Conservation (phyloP, 2,329 filamentous ascomycete species). For the Aspergillus hortae region DNA sequence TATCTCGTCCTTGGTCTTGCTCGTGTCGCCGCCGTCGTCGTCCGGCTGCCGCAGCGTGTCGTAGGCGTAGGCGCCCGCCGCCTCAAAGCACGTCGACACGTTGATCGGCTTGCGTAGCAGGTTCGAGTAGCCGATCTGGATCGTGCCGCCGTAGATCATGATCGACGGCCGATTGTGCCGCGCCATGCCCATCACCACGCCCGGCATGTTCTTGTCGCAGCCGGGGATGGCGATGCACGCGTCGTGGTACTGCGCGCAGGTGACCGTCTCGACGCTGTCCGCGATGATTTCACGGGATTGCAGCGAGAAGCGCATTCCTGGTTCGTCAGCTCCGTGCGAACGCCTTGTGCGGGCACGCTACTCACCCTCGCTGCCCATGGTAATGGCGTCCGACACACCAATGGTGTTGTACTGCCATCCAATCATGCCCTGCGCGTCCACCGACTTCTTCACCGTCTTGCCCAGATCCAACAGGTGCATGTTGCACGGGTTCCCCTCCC, state of each 20-base stretch:
- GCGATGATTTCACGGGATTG: slow-evolving; percentile 90
- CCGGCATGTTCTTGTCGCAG: slow-evolving; percentile 98
- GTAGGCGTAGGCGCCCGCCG: slow-evolving; percentile 77
- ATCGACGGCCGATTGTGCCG: slow-evolving; percentile 87
- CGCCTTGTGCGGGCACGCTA: slow-evolving; percentile 1
- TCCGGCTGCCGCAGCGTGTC: slow-evolving; percentile 64
- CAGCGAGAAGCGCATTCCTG: slow-evolving; percentile 89
- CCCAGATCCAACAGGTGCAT: slow-evolving; percentile 76
- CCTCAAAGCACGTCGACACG: slow-evolving; percentile 85
- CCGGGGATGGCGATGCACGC: slow-evolving; percentile 90
- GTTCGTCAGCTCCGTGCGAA: slow-evolving; percentile 13
- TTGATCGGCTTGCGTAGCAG: slow-evolving; percentile 78
- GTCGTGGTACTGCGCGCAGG: slow-evolving; percentile 86
- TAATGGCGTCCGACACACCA: slow-evolving; percentile 86
- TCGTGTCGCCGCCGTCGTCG: slow-evolving; percentile 59
- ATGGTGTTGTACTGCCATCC: slow-evolving; percentile 94
- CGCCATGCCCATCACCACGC: slow-evolving; percentile 83
- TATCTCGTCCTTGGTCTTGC: slow-evolving; percentile 70
- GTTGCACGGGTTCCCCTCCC: slow-evolving; percentile 96
- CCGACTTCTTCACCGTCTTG: slow-evolving; percentile 77
- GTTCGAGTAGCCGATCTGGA: slow-evolving; percentile 77
- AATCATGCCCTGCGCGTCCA: slow-evolving; percentile 80
- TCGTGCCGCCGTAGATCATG: slow-evolving; percentile 94
- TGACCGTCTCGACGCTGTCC: slow-evolving; percentile 90
- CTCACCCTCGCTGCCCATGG: slow-evolving; percentile 86